Evolutionary conservation across 371 early-diverging fungal species (phyloP).

Genomic region (Fennellomyces sp.): DNA sequence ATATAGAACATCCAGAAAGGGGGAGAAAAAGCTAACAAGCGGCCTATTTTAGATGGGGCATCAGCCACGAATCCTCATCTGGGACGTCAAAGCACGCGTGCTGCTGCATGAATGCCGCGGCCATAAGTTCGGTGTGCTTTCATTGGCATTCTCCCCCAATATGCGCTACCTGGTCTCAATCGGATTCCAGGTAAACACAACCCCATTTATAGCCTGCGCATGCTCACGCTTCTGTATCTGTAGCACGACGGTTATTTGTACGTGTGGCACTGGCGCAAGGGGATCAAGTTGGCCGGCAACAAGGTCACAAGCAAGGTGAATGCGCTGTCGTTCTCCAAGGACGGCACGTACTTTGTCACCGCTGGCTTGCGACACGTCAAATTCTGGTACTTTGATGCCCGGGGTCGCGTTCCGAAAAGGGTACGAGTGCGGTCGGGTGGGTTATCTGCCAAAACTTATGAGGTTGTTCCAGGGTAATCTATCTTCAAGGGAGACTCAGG

Average conservation of each 20-base stretch:
- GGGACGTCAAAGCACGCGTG: conserved; percentile 62
- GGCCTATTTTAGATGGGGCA: conserved; percentile 69
- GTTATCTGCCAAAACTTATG: too few relatives aligned
- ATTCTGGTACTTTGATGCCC: conserved; percentile 77
- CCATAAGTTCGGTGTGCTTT: conserved; percentile 82
- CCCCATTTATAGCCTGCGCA: neutral
- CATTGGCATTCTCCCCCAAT: conserved; percentile 77
- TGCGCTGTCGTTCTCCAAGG: conserved; percentile 67
- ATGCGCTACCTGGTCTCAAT: conserved; percentile 74
- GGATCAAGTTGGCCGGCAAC: conserved; percentile 67
- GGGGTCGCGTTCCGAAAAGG: conserved; percentile 45
- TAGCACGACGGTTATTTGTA: conserved; percentile 85
- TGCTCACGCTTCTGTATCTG: neutral
- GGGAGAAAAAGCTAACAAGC: neutral
- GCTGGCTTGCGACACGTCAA: conserved; percentile 81
- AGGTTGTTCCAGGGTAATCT: conserved; percentile 26
- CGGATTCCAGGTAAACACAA: conserved; percentile 72
- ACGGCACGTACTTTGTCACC: conserved; percentile 78
- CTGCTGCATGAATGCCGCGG: conserved; percentile 70
- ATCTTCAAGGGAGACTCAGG: conserved; percentile 51
- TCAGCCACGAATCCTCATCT: conserved; percentile 79
- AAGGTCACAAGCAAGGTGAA: conserved; percentile 71
- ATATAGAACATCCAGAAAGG: neutral
- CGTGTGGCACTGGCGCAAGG: conserved; percentile 84
- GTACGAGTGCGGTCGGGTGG: conserved; percentile 9